A percentile compares a stretch with the other conserved stretches of the same genome.
phyloP scores from a whole-genome alignment of 2,329 filamentous ascomycete genomes.

The Aurifilum marmelostoma region DNA sequence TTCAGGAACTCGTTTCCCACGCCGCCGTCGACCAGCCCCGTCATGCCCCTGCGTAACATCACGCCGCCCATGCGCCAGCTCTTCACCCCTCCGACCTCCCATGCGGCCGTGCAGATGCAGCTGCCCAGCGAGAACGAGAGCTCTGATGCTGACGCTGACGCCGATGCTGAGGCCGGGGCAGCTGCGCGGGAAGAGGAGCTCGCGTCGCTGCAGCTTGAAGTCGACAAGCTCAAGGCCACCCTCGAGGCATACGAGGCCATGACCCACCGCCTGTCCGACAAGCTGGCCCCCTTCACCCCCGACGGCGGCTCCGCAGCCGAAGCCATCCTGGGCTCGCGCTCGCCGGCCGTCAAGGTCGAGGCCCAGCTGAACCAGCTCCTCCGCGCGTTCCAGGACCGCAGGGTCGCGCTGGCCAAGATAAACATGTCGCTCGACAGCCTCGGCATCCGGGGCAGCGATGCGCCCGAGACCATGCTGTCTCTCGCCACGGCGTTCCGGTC shows the following conservation, averaged over 20 bases:
- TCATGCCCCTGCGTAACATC: slow-evolving; percentile 32
- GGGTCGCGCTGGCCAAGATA: slow-evolving; percentile 50
- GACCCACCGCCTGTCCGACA: slow-evolving; percentile 41
- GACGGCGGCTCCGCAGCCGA: slow-evolving; percentile 27
- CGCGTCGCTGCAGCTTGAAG: slow-evolving; percentile 51
- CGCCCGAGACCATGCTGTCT: slow-evolving; percentile 51
- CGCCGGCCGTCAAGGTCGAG: slow-evolving; percentile 43
- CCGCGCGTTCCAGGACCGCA: slow-evolving; percentile 51
- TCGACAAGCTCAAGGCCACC: slow-evolving; percentile 50
- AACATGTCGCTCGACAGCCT: slow-evolving; percentile 50
- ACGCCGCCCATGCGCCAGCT: slow-evolving; percentile 44
- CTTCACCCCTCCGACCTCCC: slow-evolving; percentile 35
- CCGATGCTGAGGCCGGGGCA: too few species aligned
- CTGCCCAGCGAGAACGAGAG: slow-evolving; percentile 45
- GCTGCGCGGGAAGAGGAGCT: slow-evolving; percentile 46
- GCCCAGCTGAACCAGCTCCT: slow-evolving; percentile 48
- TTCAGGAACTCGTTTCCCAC: slow-evolving; percentile 55
- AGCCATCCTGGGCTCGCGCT: slow-evolving; percentile 24
- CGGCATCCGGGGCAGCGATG: slow-evolving; percentile 54
- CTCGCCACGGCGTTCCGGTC: slow-evolving; percentile 56
- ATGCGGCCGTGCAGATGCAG: slow-evolving; percentile 45
- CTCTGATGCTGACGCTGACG: too few species aligned
- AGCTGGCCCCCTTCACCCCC: slow-evolving; percentile 40
- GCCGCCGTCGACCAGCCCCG: slow-evolving; percentile 58
- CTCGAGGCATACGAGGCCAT: slow-evolving; percentile 53